phyloP scores from a whole-genome alignment of 1,284 basidiomycete species.

The Malassezia slooffiae region DNA sequence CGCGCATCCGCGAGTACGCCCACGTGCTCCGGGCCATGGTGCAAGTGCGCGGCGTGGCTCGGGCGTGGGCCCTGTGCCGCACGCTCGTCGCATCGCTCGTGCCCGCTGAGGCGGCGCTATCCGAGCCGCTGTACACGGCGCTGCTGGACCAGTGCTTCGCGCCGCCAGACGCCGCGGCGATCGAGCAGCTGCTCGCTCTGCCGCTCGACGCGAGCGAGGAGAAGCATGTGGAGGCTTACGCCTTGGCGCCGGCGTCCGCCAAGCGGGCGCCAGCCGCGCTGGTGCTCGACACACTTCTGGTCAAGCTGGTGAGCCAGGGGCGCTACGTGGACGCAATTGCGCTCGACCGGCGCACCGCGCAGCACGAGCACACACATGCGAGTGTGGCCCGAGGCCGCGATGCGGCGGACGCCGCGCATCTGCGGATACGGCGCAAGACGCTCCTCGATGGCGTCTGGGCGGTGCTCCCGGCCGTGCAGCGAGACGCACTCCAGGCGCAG shows the following conservation, averaged over 20 bases:
- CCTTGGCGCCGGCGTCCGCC: constrained; percentile 9
- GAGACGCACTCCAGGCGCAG: constrained; percentile 3
- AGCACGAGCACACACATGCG: constrained; percentile 2
- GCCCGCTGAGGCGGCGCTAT: neutral
- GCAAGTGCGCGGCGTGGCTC: constrained; percentile 7
- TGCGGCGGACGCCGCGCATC: neutral
- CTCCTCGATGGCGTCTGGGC: constrained; percentile 15
- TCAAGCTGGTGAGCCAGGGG: constrained; percentile 30
- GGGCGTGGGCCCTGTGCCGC: constrained; percentile 9
- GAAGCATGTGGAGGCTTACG: constrained; percentile 20
- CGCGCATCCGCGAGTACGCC: neutral
- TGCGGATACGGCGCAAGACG: constrained; percentile 8
- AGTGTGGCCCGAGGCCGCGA: neutral
- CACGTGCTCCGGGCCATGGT: constrained; percentile 1
- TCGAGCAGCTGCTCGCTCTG: constrained; percentile 23
- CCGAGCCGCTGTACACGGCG: neutral
- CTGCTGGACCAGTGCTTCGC: constrained; percentile 30
- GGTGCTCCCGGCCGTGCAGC: constrained; percentile 9
- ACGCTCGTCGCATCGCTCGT: constrained; percentile 3
- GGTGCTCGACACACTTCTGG: constrained; percentile 29
- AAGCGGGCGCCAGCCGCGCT: constrained; percentile 16
- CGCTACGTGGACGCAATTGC: constrained; percentile 35
- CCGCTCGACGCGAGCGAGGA: constrained; percentile 23
- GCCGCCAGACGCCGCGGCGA: constrained; percentile 22
- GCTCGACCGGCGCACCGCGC: constrained; percentile 20